Base-by-base conservation (phyloP, 148 eudicot genomes). In the Chenopodium berlandieri region DNA sequence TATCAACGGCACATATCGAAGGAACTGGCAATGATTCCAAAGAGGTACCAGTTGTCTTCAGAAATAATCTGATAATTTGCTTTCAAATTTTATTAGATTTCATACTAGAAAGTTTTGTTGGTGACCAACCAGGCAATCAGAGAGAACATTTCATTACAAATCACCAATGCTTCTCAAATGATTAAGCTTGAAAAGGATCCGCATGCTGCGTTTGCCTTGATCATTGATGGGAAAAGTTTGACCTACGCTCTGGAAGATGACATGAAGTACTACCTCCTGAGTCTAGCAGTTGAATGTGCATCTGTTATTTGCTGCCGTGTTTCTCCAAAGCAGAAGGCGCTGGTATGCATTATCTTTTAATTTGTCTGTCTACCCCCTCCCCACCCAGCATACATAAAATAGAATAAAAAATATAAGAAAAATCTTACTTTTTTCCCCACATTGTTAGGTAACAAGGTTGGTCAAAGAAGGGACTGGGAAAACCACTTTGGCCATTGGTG, bases 221-320 rank as follows among this genome's bases (percentile, higher is more conserved):
- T 95, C 76, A 93, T 95, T 64, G 99, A 95, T 80, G 99, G 99
- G 71, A 95, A 92, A 76, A 84, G 91, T 74, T 87, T 95, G 79
- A 84, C 92, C 64, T 87, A 89, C 83, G 94, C 92, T 48, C 84
- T 96, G 80, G 93, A 92, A 85, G 95, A 93, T 82, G 97, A 93
- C 84, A 73, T 95, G 91, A 93, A 93, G 84, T 87, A 84, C 79
- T 89, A 84, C 16, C 93, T 95, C 86, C 86, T 95, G 85, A 73
- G 80, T 81, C 88, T 95, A 31, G 98, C 97, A 12, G 91, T 93
- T 73, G 86, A 79, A 82, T 95, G 98, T 86, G 93, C 98, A 68
- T 95, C 98, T 83, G 98, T 95, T 76, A 95, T 95, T 79, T 95
- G 98, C 81, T 95, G 98, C 71, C 98, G 98, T 80, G 97, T 93